Evolutionary conservation across 1,284 basidiomycete genomes (phyloP).

Genomic region (Boletus sp.): DNA sequence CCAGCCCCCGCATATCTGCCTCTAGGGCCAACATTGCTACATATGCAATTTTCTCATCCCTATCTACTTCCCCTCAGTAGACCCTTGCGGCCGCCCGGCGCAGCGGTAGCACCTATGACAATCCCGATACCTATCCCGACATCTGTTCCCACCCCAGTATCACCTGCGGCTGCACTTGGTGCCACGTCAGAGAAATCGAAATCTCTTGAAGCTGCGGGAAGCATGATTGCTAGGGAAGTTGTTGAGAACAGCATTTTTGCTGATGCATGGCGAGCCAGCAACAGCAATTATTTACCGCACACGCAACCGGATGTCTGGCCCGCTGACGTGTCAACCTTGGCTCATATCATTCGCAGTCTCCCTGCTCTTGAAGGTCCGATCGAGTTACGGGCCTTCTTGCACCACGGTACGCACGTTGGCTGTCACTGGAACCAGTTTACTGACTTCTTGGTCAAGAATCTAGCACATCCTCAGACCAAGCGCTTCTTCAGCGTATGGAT

Average conservation of each 20-base stretch:
- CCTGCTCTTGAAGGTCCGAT: conserved; percentile 28
- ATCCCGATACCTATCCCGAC: conserved; percentile 41
- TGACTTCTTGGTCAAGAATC: conserved; percentile 9
- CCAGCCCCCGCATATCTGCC: conserved; percentile 68
- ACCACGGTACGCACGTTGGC: conserved; percentile 31
- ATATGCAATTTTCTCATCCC: conserved; percentile 60
- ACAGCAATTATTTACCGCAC: conserved; percentile 27
- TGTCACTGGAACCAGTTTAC: not conserved
- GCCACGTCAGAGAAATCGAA: conserved; percentile 58
- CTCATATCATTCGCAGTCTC: conserved; percentile 30
- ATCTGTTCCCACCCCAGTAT: conserved; percentile 73
- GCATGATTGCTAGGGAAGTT: conserved; percentile 56
- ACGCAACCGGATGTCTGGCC: conserved; percentile 46
- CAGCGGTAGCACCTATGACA: conserved; percentile 41
- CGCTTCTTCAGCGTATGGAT: conserved; percentile 40
- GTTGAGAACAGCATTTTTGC: conserved; percentile 68
- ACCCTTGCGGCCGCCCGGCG: conserved; percentile 53
- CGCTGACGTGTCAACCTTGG: conserved; percentile 46
- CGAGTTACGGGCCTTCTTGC: conserved; percentile 37
- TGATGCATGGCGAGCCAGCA: conserved; percentile 55
- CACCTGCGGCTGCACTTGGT: conserved; percentile 63
- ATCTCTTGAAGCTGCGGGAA: conserved; percentile 60
- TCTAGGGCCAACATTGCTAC: conserved; percentile 57
- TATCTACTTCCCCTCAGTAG: conserved; percentile 55
- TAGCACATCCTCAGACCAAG: conserved; percentile 3